Percentiles rank a stretch among this genome's conserved stretches.
Evolutionary conservation across 768 basidiomycete species (phyloP).

Genomic region (Mycena albidolilacea): DNA sequence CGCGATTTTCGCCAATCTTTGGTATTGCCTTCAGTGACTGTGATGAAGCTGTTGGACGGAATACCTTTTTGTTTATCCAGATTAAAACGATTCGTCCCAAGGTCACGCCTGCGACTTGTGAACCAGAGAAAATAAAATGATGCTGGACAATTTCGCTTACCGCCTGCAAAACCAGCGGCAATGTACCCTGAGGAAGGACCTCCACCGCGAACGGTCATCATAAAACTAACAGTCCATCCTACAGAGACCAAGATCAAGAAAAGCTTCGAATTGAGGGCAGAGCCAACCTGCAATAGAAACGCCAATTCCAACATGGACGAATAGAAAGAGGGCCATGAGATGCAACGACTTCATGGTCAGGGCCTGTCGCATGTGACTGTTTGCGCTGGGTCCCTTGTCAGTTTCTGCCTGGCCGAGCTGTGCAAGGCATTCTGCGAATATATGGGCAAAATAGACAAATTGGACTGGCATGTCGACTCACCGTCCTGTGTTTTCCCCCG

Average conservation of each 20-base stretch:
- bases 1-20: conserved; percentile 70
- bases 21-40: background rate
- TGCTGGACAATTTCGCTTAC: background rate
- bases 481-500: conserved; percentile 49
- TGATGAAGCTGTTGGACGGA: background rate
- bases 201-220: conserved; percentile 60
- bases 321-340: conserved; percentile 60
- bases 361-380: conserved; percentile 61
- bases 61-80: conserved; percentile 69
- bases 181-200: conserved; percentile 65
- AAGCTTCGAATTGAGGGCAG: background rate
- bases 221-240: conserved; percentile 72
- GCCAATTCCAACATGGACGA: conserved; percentile 65
- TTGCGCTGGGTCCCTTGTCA: conserved; percentile 32
- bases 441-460: background rate
- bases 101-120: conserved; percentile 60
- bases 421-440: conserved; percentile 28
- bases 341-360: conserved; percentile 58
- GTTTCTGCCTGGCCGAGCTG: conserved; percentile 44
- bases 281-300: conserved; percentile 63
- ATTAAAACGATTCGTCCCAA: conserved; percentile 68
- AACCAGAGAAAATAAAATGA: background rate
- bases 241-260: background rate
- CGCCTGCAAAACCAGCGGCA: conserved; percentile 61
- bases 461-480: conserved; percentile 13